Conservation (phyloP, 192 early-diverging fungal genomes). For the Oehlia diaphana region DNA sequence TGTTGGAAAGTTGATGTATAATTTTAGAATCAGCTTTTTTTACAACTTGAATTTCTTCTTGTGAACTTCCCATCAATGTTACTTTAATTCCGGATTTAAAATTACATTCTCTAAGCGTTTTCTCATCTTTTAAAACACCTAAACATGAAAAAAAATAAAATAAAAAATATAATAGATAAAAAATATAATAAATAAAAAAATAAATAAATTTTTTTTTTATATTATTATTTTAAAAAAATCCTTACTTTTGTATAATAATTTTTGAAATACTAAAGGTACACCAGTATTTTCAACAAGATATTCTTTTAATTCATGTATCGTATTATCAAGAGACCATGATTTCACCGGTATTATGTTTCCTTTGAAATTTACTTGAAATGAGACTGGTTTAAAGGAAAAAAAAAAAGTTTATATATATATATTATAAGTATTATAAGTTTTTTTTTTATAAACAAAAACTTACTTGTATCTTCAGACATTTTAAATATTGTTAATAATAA, state of each 20-base stretch:
- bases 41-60: conserved; percentile 37
- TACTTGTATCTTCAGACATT: conserved; percentile 1
- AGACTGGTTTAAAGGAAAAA: conserved; percentile 9
- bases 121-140: conserved; percentile 26
- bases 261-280: conserved; percentile 45
- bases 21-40: conserved; percentile 24
- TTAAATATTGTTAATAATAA: too few species aligned
- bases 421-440: not conserved
- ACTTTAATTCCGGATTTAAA: conserved; percentile 43
- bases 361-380: conserved; percentile 41
- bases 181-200: not conserved
- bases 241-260: conserved; percentile 56
- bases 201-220: not conserved
- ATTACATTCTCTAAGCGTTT: conserved; percentile 31
- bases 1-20: conserved; percentile 24
- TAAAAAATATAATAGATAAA: not conserved
- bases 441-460: not conserved
- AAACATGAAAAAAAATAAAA: not conserved
- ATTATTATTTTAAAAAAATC: not conserved
- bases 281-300: conserved; percentile 36
- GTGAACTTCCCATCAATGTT: conserved; percentile 54
- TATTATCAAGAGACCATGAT: conserved; percentile 27
- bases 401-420: not conserved
- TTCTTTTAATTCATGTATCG: conserved; percentile 45
- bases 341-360: conserved; percentile 34